Evolutionary conservation across 768 basidiomycete species (phyloP).

Genomic region (Brasilioporus rufonigricans): DNA sequence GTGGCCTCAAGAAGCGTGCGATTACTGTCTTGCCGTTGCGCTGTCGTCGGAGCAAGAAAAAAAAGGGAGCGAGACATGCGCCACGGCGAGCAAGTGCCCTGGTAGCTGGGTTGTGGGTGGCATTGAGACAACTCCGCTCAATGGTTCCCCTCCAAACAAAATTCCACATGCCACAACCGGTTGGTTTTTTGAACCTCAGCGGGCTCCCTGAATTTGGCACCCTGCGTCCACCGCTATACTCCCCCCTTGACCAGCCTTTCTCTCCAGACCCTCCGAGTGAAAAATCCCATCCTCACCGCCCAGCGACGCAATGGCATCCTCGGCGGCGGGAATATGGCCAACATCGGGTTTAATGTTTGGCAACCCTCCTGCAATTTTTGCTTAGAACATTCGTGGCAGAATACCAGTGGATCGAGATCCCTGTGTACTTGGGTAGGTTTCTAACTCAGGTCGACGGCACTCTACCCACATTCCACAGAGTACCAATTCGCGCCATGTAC

Average conservation of each 20-base stretch:
- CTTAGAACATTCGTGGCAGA: background rate
- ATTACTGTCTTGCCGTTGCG: background rate
- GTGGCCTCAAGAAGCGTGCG: conserved; percentile 11
- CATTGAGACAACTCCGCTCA: conserved; percentile 20
- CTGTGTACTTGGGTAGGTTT: background rate
- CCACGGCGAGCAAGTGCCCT: background rate
- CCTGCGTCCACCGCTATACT: no score
- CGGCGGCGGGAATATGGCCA: background rate
- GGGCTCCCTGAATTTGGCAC: background rate
- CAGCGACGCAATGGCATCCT: background rate
- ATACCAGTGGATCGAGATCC: conserved; percentile 1
- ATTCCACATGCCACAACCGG: conserved; percentile 12
- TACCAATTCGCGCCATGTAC: background rate
- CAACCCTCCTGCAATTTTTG: background rate
- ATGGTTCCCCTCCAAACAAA: conserved; percentile 6
- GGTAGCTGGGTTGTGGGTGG: background rate
- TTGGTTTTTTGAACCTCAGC: conserved; percentile 1
- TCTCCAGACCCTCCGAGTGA: background rate
- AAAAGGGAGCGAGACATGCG: background rate
- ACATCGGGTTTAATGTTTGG: background rate
- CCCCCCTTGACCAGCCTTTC: background rate
- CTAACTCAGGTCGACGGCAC: background rate
- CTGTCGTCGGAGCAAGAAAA: background rate
- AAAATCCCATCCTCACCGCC: background rate
- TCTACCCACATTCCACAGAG: background rate